Evolutionary conservation across 768 basidiomycete species (phyloP).

Genomic region (Pluteus cervinus): DNA sequence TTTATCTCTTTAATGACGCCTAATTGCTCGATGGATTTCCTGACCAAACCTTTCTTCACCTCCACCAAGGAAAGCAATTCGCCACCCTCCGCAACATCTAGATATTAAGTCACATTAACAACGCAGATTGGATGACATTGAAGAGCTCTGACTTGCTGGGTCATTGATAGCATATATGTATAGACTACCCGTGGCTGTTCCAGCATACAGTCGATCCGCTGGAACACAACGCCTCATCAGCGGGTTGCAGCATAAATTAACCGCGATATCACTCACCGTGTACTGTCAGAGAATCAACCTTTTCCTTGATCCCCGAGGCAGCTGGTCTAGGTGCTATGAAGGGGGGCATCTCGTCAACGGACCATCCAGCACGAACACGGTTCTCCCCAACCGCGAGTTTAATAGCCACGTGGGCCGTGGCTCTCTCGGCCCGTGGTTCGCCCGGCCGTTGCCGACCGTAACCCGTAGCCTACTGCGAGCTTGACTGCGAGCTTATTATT

Average conservation of each 20-base stretch:
- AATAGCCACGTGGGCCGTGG: no score
- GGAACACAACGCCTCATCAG: slow-evolving; percentile 4
- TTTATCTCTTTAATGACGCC: slow-evolving; percentile 83
- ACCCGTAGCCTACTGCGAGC: no score
- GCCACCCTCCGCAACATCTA: slow-evolving; percentile 19
- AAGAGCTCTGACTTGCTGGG: slow-evolving; percentile 22
- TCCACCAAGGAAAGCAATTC: slow-evolving; percentile 45
- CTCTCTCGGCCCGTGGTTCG: no score
- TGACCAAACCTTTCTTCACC: slow-evolving; percentile 56
- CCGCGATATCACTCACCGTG: slow-evolving; percentile 27
- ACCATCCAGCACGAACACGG: no score
- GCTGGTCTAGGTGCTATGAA: slow-evolving; percentile 23
- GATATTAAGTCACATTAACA: slow-evolving; percentile 2
- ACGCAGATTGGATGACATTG: not conserved
- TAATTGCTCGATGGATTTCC: slow-evolving; percentile 81
- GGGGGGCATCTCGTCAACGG: no score
- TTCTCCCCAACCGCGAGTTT: no score
- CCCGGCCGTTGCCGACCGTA: no score
- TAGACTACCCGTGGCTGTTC: slow-evolving; percentile 51
- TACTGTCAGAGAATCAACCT: slow-evolving; percentile 33
- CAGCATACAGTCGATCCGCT: slow-evolving; percentile 60
- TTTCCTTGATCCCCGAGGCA: slow-evolving; percentile 37
- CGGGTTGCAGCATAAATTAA: not conserved
- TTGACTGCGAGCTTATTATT: no score
- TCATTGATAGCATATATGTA: slow-evolving; percentile 44